Evolutionary conservation across 2,329 filamentous ascomycete genomes (phyloP), one percentile per base, ranked within the genome.

Genomic region (Chrysoporthe deuterocubensis): DNA sequence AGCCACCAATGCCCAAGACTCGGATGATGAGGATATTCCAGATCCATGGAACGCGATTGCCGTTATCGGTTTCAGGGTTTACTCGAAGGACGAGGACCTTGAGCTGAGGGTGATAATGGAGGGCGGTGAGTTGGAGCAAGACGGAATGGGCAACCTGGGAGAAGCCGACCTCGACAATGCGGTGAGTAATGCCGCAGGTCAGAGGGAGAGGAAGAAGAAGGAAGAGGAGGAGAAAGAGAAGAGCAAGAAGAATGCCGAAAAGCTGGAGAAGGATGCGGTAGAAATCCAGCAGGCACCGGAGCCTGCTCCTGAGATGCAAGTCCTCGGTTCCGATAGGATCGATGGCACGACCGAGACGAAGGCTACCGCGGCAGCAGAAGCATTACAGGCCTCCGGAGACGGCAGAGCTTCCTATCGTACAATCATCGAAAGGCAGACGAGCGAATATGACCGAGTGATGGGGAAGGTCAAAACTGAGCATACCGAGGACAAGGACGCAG

Each of bases 11-110:
- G 77, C 81, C 2, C 84, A 85, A 48, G 83, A 85, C 26, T 81
- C 81, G 0, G 85, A 87, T 11, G 85, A 87, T 70, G 85, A 88
- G 66, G 83, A 86, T 70, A 79, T 82, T 72, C 76, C 81, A 34
- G 83, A 86, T 34, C 84, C 86, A 1, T 90, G 88, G 88, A 89
- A 90, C 73, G 87, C 88, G 4, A 82, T 90, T 58, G 85, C 83
- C 64, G 84, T 89, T 21, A 83, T 90, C 0, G 87, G 88, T 0
- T 78, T 90, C 63, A 83, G 87, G 4, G 84, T 90, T 6, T 90
- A 89, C 75, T 83, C 84, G 74, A 86, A 85, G 72, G 80, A 89
- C 73, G 81, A 83, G 57, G 76, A 80, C 43, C 78, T 88, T 2
- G 82, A 86, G 75, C 76, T 88, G n/a, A 80, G 81, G 48, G 82